These are phyloP conservation scores for Flaveria bidentis DNA, from an alignment of 129 eudicot species.

Conservation along the genomic window DNA sequence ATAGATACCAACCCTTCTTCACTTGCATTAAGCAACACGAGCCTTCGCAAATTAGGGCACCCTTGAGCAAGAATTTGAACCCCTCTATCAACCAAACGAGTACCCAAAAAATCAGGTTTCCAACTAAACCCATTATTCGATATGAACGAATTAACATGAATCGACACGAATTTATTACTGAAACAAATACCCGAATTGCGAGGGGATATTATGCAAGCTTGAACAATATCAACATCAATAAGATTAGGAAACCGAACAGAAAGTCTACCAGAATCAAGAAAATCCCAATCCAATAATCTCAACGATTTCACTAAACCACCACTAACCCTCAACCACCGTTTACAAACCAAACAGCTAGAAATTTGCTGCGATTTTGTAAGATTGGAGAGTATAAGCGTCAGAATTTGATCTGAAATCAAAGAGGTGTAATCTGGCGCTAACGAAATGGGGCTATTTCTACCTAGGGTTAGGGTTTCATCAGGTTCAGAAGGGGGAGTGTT, in stretches of 20 bases:
- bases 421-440: conserved; percentile 44
- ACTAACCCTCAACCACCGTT: conserved; percentile 58
- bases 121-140: conserved; percentile 37
- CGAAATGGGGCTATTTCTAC: conserved; percentile 12
- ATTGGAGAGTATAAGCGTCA: conserved; percentile 49
- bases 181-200: conserved; percentile 71
- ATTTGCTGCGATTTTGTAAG: conserved; percentile 50
- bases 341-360: conserved; percentile 60
- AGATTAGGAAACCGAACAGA: conserved; percentile 71
- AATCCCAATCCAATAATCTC: conserved; percentile 83
- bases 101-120: conserved; percentile 51
- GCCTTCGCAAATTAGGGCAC: conserved; percentile 61
- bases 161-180: conserved; percentile 49
- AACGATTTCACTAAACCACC: conserved; percentile 58
- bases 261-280: conserved; percentile 78
- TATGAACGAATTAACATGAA: conserved; percentile 48
- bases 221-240: conserved; percentile 56
- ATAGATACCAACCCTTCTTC: conserved; percentile 54
- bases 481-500: conserved; percentile 37
- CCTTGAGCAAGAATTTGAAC: conserved; percentile 61
- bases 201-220: conserved; percentile 50
- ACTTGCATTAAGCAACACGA: conserved; percentile 56
- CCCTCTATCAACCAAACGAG: conserved; percentile 59
- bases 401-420: conserved; percentile 56
- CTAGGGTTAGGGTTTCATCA: conserved; percentile 33